phyloP scores from a whole-genome alignment of 768 basidiomycete species.

The Lenzites betulinus region DNA sequence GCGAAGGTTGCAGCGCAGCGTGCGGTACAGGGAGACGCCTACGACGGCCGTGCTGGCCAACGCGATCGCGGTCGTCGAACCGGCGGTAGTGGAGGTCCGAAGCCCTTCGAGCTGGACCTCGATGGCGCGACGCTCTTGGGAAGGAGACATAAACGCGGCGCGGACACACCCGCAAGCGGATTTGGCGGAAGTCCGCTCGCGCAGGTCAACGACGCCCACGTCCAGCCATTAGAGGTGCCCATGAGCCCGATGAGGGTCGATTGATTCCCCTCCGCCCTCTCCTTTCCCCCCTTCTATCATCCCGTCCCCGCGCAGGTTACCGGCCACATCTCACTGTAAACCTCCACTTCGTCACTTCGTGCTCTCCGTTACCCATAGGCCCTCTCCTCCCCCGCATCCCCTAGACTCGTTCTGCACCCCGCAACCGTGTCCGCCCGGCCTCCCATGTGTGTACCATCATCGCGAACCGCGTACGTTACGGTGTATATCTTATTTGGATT shows the following conservation, averaged over 20 bases:
- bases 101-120: conserved; percentile 81
- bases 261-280: not conserved
- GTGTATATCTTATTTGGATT: conserved; percentile 14
- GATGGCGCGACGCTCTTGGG: conserved; percentile 86
- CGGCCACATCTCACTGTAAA: not conserved
- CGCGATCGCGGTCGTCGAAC: conserved; percentile 52
- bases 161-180: conserved; percentile 7
- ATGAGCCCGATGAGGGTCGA: conserved; percentile 27
- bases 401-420: not conserved
- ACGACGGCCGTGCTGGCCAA: conserved; percentile 71
- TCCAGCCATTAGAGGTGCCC: conserved; percentile 16
- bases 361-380: not conserved
- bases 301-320: no score
- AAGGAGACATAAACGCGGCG: conserved; percentile 52
- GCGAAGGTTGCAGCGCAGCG: conserved; percentile 32
- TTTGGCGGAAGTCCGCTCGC: conserved; percentile 22
- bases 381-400: not conserved
- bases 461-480: conserved; percentile 7
- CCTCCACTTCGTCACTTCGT: not conserved
- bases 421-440: not conserved
- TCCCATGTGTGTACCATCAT: conserved; percentile 4
- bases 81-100: conserved; percentile 28
- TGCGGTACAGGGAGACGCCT: conserved; percentile 32
- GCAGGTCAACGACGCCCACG: not conserved
- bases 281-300: not conserved